A percentile compares a stretch with the other conserved stretches of the same genome.
These are phyloP conservation scores for Termitomyces bulborhizus DNA, from an alignment of 768 basidiomycete genomes.

Conservation along the genomic window DNA sequence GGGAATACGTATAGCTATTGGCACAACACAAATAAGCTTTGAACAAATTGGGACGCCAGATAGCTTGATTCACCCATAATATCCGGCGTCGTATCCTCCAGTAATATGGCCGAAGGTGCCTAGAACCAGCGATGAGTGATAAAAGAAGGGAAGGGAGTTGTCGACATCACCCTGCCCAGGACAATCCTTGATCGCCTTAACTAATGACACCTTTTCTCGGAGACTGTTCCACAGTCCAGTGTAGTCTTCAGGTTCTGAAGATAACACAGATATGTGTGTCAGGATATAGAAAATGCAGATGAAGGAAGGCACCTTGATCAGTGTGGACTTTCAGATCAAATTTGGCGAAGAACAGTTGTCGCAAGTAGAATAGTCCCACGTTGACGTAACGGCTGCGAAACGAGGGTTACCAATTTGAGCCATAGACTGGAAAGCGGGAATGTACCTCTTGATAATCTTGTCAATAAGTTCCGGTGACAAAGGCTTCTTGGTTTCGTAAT, in stretches of 20 bases:
- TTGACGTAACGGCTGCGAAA: slow-evolving; percentile 64
- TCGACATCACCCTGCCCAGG: slow-evolving; percentile 56
- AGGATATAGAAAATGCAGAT: too few species aligned
- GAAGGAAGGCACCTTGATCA: slow-evolving; percentile 42
- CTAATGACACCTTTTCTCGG: slow-evolving; percentile 62
- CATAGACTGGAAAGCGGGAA: background rate
- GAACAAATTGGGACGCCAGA: background rate
- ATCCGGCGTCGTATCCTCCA: slow-evolving; percentile 64
- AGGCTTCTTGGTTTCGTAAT: slow-evolving; percentile 69
- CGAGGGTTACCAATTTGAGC: background rate
- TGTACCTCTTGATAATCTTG: slow-evolving; percentile 73
- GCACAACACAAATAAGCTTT: background rate
- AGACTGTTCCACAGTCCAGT: slow-evolving; percentile 77
- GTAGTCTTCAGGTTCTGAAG: slow-evolving; percentile 56
- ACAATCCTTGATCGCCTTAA: slow-evolving; percentile 50
- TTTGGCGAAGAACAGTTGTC: slow-evolving; percentile 81
- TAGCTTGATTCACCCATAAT: slow-evolving; percentile 46
- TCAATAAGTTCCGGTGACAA: slow-evolving; percentile 68
- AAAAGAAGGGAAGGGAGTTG: background rate
- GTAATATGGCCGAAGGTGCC: slow-evolving; percentile 72
- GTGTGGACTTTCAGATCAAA: slow-evolving; percentile 75
- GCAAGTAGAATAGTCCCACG: slow-evolving; percentile 73
- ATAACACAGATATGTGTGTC: background rate
- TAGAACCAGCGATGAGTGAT: slow-evolving; percentile 9
- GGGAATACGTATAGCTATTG: slow-evolving; percentile 59